Percentiles rank a stretch among this genome's conserved stretches.
Evolutionary conservation across 768 basidiomycete genomes (phyloP).

Genomic region (Lactarius vividus): DNA sequence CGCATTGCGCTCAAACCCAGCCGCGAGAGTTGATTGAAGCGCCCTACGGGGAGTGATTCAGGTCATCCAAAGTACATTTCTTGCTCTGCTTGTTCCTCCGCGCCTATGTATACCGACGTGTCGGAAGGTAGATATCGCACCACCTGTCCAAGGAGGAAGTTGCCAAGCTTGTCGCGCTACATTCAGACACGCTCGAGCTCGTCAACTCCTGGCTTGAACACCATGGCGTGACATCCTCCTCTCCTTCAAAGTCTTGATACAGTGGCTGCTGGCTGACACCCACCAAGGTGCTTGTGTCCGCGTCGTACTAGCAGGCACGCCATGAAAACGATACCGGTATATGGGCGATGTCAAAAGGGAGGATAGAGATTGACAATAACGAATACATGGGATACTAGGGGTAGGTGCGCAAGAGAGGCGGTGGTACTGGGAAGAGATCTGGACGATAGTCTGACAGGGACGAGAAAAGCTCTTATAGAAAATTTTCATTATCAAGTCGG

Average conservation of each 20-base stretch:
- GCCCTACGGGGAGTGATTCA: conserved; percentile 21
- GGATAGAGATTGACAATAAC: background rate
- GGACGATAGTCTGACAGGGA: background rate
- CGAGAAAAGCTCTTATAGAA: background rate
- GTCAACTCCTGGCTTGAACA: conserved; percentile 55
- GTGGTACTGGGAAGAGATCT: background rate
- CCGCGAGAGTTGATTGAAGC: conserved; percentile 17
- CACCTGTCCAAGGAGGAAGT: conserved; percentile 60
- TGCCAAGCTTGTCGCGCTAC: conserved; percentile 52
- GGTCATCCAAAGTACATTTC: conserved; percentile 1
- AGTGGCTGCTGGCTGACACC: conserved; percentile 59
- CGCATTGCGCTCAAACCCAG: conserved; percentile 21
- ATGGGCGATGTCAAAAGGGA: conserved; percentile 43
- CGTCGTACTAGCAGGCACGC: conserved; percentile 54
- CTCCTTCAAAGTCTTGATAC: conserved; percentile 38
- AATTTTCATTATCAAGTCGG: background rate
- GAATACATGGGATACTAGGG: background rate
- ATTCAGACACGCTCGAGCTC: conserved; percentile 46
- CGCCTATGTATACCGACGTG: background rate
- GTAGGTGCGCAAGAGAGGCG: background rate
- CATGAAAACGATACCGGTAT: conserved; percentile 46
- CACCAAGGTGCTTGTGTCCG: conserved; percentile 49
- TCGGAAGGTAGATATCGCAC: conserved; percentile 46
- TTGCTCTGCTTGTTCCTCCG: conserved; percentile 38
- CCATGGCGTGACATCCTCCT: conserved; percentile 44